These are phyloP conservation scores for Dryadomyces quercus-mongolicae DNA, from an alignment of 2,329 filamentous ascomycete genomes.

Conservation along the genomic window DNA sequence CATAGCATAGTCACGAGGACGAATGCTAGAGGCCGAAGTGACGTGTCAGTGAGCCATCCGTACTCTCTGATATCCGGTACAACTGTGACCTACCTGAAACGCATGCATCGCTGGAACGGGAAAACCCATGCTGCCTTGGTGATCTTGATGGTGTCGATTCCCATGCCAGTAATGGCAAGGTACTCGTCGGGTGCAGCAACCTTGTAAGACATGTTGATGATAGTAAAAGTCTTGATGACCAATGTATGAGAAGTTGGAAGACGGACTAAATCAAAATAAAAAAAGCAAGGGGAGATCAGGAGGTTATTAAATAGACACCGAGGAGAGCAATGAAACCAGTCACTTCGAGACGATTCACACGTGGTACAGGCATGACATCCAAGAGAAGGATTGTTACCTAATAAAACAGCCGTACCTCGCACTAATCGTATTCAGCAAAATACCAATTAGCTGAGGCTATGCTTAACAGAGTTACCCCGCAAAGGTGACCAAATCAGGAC, in stretches of 20 bases:
- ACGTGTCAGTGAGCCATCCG: not conserved
- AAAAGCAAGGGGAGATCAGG: no score
- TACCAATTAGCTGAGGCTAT: no score
- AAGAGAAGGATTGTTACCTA: no score
- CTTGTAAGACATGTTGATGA: constrained; percentile 44
- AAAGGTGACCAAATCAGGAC: no score
- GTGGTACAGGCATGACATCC: no score
- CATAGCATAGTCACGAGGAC: constrained; percentile 73
- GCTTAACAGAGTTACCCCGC: no score
- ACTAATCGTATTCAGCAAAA: no score
- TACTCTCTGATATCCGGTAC: not conserved
- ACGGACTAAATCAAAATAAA: no score
- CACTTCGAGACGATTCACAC: no score
- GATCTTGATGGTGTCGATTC: constrained; percentile 62
- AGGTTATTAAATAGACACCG: not conserved
- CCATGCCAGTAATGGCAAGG: constrained; percentile 75
- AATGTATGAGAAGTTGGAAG: no score
- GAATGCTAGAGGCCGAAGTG: constrained; percentile 32
- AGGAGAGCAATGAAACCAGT: not conserved
- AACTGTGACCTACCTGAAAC: constrained; percentile 23
- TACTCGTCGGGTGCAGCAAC: constrained; percentile 70
- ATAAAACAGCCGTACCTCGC: no score
- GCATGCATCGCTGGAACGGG: constrained; percentile 55
- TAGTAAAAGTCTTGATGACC: not conserved
- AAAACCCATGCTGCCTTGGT: constrained; percentile 64